Base-by-base conservation (phyloP, 306 rosid species). In the Ormosia emarginata region DNA sequence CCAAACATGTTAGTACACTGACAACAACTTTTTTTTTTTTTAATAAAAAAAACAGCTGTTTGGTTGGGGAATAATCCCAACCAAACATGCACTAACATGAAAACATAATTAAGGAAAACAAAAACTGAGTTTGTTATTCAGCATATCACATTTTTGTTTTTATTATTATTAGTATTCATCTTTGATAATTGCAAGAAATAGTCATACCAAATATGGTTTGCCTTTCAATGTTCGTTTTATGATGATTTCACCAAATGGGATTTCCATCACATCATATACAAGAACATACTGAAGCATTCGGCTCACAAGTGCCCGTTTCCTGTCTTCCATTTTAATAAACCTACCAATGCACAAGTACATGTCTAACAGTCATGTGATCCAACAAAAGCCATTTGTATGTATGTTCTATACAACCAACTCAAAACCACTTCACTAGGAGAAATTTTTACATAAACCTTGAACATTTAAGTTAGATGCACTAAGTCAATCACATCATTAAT, bases 281-380 rank as follows among this genome's bases (percentile, higher is more conserved):
- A 95, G 95, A 50, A 86, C 90, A 41, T 95, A 93, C 70, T 95
- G 98, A 78, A 95, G 98, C 87, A 95, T 78, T 63, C 88, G 85
- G 84, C 98, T 95, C 81, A 90, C 86, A 57, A 95, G 95, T 71
- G 95, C 95, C 44, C 92, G 90, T 75, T 91, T 95, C 46, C 77
- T 75, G 79, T 95, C 98, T 86, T 91, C 95, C 83, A 86, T 1
- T 74, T 87, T 85, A 13, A 89, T 33, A 88, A 83, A 93, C 81
- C 97, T 93, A 85, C 62, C 57, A 89, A 10, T 40, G n/a, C 71
- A 82, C 75, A 79, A 55, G 49, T 2, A 37, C 15, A 84, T 46
- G 4, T 33, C n/a, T 6, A 36, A 52, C 50, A 32, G 79, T 85
- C 72, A 82, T n/a, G 44, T 44, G 47, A 53, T 17, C 53, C 53